phyloP scores from a whole-genome alignment of 805 yeast genomes.

The Myxozyma lipomycoides region DNA sequence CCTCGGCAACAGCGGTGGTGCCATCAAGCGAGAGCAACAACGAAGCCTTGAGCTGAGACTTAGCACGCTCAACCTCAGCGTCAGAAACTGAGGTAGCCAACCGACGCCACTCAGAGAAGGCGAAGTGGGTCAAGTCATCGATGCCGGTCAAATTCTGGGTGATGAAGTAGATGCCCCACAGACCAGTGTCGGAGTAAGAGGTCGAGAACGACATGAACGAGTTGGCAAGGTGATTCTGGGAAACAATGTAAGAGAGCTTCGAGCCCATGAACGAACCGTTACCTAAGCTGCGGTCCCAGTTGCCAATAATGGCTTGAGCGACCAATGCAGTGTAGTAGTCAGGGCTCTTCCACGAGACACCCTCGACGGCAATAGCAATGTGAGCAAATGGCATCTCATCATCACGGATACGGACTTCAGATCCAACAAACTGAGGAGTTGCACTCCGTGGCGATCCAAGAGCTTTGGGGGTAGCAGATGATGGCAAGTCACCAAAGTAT shows the following conservation, averaged over 20 bases:
- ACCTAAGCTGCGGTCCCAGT: conserved; percentile 94
- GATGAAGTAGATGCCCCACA: conserved; percentile 94
- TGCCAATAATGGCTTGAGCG: conserved; percentile 94
- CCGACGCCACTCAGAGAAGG: conserved; percentile 84
- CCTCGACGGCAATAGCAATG: conserved; percentile 93
- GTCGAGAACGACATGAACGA: conserved; percentile 96
- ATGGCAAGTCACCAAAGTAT: conserved; percentile 54
- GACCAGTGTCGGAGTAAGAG: conserved; percentile 93
- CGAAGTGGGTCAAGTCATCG: conserved; percentile 65
- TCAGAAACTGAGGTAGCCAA: conserved; percentile 74
- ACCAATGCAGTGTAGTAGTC: conserved; percentile 94
- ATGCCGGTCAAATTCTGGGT: conserved; percentile 70
- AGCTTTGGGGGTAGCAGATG: conserved; percentile 54
- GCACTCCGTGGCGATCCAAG: conserved; percentile 69
- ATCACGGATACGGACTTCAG: conserved; percentile 81
- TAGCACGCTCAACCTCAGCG: conserved; percentile 89
- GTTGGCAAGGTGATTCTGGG: conserved; percentile 70
- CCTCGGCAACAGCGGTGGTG: conserved; percentile 94
- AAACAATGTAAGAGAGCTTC: conserved; percentile 65
- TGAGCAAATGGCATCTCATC: conserved; percentile 82
- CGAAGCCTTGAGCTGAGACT: conserved; percentile 91
- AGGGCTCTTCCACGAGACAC: conserved; percentile 94
- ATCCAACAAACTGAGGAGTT: conserved; percentile 77
- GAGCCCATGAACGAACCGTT: conserved; percentile 81
- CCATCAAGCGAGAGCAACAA: conserved; percentile 86